Evolutionary conservation across 2,329 filamentous ascomycete genomes (phyloP).

Genomic region (Sporothrix phasma): DNA sequence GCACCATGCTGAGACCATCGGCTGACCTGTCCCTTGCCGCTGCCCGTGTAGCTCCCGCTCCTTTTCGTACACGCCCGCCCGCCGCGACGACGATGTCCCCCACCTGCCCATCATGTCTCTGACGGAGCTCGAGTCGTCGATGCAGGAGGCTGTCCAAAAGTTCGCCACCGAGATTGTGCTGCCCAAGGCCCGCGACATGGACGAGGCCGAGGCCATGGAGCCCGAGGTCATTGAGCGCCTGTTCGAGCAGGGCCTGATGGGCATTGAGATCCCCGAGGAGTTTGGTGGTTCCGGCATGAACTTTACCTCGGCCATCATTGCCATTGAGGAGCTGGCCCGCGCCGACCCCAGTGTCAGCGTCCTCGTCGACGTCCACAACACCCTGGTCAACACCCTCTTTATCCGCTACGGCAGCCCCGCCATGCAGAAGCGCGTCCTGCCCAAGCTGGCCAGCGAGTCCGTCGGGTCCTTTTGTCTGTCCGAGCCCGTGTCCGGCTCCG

Average conservation of each 20-base stretch:
- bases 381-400: slow-evolving; percentile 87
- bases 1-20: not conserved
- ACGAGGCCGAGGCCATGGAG: slow-evolving; percentile 93
- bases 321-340: slow-evolving; percentile 90
- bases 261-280: slow-evolving; percentile 93
- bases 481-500: slow-evolving; percentile 84
- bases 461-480: slow-evolving; percentile 90
- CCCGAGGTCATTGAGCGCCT: slow-evolving; percentile 76
- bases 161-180: slow-evolving; percentile 84
- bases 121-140: slow-evolving; percentile 79
- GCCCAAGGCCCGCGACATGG: slow-evolving; percentile 92
- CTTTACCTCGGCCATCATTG: slow-evolving; percentile 91
- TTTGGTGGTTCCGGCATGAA: slow-evolving; percentile 97
- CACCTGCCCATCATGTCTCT: slow-evolving; percentile 90
- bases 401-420: slow-evolving; percentile 71
- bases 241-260: slow-evolving; percentile 97
- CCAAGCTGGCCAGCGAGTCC: slow-evolving; percentile 79
- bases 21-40: not conserved
- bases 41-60: slow-evolving; percentile 33
- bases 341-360: slow-evolving; percentile 94
- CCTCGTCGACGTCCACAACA: slow-evolving; percentile 95
- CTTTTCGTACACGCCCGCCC: slow-evolving; percentile 51
- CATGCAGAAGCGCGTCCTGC: slow-evolving; percentile 77
- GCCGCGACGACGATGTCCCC: slow-evolving; percentile 62
- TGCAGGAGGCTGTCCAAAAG: slow-evolving; percentile 82